Evolutionary conservation across 23 red algal species (phyloP).

Genomic region (Cyanidioschyzon merolae): DNA sequence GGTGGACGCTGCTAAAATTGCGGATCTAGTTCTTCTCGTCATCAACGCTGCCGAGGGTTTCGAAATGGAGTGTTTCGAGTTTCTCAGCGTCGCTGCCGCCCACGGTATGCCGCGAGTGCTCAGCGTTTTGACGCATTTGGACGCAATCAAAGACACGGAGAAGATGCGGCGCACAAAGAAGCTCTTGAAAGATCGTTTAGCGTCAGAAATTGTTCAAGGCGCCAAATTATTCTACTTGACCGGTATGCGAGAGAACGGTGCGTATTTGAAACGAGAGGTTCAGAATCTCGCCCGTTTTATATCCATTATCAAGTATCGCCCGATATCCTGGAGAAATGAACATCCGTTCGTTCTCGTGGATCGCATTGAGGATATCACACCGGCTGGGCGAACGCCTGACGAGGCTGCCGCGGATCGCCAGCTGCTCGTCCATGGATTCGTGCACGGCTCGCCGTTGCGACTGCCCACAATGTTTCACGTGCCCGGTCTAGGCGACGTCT

Average conservation of each 20-base stretch:
- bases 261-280: conserved; percentile 84
- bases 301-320: conserved; percentile 68
- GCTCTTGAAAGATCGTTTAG: conserved; percentile 71
- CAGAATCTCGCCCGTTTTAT: conserved; percentile 95
- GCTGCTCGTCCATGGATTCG: conserved; percentile 80
- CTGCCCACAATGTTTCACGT: conserved; percentile 34
- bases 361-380: conserved; percentile 75
- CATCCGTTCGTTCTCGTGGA: conserved; percentile 83
- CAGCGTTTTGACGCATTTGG: conserved; percentile 78
- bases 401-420: conserved; percentile 28
- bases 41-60: conserved; percentile 83
- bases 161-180: conserved; percentile 69
- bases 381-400: neutral
- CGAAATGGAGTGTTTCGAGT: conserved; percentile 99
- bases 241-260: conserved; percentile 56
- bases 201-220: conserved; percentile 78
- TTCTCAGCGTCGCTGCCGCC: conserved; percentile 71
- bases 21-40: conserved; percentile 73
- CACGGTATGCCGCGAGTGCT: conserved; percentile 95
- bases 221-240: conserved; percentile 95
- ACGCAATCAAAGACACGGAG: conserved; percentile 67
- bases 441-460: conserved; percentile 65
- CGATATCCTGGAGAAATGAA: conserved; percentile 58
- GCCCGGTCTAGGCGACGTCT: conserved; percentile 69
- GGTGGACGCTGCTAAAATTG: conserved; percentile 96